Conservation (phyloP, 83 land plant species). For the Diphasiastrum complanatum region DNA sequence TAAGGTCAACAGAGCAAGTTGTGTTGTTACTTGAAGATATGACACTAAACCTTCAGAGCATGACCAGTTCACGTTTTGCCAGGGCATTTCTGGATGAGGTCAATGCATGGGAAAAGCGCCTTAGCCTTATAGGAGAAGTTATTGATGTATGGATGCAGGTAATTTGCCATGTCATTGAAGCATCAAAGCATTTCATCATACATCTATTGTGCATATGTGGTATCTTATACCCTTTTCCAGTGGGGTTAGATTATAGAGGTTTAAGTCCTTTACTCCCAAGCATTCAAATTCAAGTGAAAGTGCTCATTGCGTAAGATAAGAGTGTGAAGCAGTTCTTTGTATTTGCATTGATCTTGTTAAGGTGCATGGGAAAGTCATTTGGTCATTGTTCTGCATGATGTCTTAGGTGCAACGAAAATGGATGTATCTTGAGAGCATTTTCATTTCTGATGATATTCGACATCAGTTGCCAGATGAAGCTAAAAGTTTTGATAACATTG, state of each 20-base stretch:
- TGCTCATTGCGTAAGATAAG: no score
- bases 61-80: constrained; percentile 38
- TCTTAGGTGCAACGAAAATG: constrained; percentile 39
- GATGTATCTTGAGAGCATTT: constrained; percentile 43
- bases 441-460: constrained; percentile 38
- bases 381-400: not conserved
- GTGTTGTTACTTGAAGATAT: constrained; percentile 33
- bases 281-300: no score
- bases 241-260: no score
- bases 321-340: no score
- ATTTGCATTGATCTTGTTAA: no score
- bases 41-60: constrained; percentile 35
- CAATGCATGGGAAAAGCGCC: constrained; percentile 26
- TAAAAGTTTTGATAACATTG: constrained; percentile 37
- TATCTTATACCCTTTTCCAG: no score
- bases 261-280: no score
- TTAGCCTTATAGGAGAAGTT: constrained; percentile 35
- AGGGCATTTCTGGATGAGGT: constrained; percentile 35
- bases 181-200: no score
- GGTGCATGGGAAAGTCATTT: no score
- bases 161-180: not conserved
- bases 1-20: constrained; percentile 24
- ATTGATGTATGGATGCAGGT: constrained; percentile 45
- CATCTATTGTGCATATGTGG: no score
- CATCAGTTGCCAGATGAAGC: constrained; percentile 42